These are phyloP conservation scores for Oryza punctata DNA, from an alignment of 176 grass and related monocot species.

Conservation along the genomic window DNA sequence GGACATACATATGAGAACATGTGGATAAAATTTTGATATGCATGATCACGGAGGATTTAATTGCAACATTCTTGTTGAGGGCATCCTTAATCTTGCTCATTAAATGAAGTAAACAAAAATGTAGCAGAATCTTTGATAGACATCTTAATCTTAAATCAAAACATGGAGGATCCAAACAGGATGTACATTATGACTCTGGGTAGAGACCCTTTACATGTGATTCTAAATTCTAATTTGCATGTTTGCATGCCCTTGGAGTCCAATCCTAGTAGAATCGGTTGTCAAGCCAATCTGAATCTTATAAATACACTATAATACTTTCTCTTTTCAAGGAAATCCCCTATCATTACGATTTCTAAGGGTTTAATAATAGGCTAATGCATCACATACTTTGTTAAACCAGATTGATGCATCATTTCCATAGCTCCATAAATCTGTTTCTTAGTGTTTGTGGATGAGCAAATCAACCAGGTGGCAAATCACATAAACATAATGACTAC, in stretches of 20 bases:
- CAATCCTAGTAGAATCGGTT: not conserved
- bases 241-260: not conserved
- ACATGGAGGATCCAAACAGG: not conserved
- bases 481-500: not conserved
- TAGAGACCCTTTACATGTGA: not conserved
- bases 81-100: not conserved
- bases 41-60: not conserved
- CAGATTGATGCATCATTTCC: too few relatives aligned
- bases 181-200: not conserved
- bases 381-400: too few relatives aligned
- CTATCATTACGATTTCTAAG: not conserved
- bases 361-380: not conserved
- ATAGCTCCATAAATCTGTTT: not conserved
- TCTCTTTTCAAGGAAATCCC: not conserved
- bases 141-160: not conserved
- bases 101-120: not conserved
- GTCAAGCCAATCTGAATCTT: not conserved
- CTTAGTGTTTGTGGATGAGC: not conserved
- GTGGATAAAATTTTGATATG: not conserved
- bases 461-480: not conserved
- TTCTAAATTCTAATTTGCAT: conserved; percentile 6
- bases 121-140: not conserved
- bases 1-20: not conserved
- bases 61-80: not conserved
- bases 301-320: not conserved